Conservation (phyloP, 305 asterid genomes). For the Lippia alba region DNA sequence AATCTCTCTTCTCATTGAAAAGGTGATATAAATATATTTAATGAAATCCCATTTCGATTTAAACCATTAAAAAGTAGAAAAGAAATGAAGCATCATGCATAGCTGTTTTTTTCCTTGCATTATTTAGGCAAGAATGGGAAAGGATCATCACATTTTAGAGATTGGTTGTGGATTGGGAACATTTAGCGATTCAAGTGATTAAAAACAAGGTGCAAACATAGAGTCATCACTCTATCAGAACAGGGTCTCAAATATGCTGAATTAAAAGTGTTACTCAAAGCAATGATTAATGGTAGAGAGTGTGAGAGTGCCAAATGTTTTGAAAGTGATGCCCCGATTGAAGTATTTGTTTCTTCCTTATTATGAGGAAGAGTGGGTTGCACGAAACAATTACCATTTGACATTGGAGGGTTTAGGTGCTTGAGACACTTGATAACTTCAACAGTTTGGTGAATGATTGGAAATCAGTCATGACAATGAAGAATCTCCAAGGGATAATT, state of each 20-base stretch:
- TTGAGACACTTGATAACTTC: too few relatives aligned
- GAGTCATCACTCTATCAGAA: slow-evolving; percentile 86
- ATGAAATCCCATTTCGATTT: neutral
- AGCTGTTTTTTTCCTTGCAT: slow-evolving; percentile 14
- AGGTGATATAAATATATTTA: slow-evolving; percentile 43
- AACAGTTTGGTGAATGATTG: too few relatives aligned
- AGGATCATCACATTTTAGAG: slow-evolving; percentile 75
- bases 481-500: too few relatives aligned
- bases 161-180: slow-evolving; percentile 98
- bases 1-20: slow-evolving; percentile 67
- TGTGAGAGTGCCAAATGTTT: too few relatives aligned
- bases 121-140: slow-evolving; percentile 62
- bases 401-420: too few relatives aligned
- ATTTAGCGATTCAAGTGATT: slow-evolving; percentile 76
- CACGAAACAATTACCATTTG: too few relatives aligned
- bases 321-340: too few relatives aligned
- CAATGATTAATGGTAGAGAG: too few relatives aligned
- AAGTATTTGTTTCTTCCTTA: too few relatives aligned
- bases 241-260: slow-evolving; percentile 74
- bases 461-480: too few relatives aligned
- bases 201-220: slow-evolving; percentile 78
- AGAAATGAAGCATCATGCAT: neutral
- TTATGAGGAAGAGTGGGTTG: too few relatives aligned
- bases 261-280: too few relatives aligned
- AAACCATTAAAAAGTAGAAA: neutral